A percentile compares a stretch with the other conserved stretches of the same genome.
phyloP scores from a whole-genome alignment of 208 protist genomes.

The Trypanosoma grayi region DNA sequence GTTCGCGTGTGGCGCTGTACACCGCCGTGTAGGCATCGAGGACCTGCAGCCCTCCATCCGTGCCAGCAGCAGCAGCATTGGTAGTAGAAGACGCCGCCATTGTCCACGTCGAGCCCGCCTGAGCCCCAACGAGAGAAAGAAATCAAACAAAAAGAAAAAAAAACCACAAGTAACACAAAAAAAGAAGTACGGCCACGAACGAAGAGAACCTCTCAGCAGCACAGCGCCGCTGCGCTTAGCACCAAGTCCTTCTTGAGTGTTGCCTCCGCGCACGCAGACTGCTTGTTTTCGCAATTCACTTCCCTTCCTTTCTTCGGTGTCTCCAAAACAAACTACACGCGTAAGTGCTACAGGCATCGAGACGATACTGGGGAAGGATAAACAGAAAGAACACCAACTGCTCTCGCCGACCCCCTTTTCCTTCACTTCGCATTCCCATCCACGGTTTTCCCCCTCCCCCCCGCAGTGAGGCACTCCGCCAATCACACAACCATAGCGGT shows the following conservation, averaged over 20 bases:
- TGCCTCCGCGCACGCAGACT: not conserved
- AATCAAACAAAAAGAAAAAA: not conserved
- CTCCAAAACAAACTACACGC: not conserved
- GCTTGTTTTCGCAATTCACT: not conserved
- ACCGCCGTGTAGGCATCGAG: not conserved
- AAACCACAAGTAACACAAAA: not conserved
- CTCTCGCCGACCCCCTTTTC: not conserved
- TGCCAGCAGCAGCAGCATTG: not conserved
- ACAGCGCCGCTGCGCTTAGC: too few relatives aligned
- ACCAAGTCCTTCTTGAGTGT: not conserved
- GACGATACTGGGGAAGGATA: too few relatives aligned
- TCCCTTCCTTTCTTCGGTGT: not conserved
- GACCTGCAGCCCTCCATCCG: not conserved
- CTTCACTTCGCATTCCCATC: not conserved
- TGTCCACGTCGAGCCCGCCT: not conserved
- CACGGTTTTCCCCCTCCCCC: not conserved
- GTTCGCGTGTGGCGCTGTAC: not conserved
- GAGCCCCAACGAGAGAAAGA: not conserved
- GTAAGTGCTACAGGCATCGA: not conserved
- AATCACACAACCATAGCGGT: not conserved
- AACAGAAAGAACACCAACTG: not conserved
- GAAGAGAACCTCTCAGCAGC: not conserved
- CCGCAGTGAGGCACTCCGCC: not conserved
- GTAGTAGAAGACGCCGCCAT: not conserved
- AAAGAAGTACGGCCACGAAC: not conserved